Conservation (phyloP, 192 early-diverging fungal species). For the Piromyces sp. region DNA sequence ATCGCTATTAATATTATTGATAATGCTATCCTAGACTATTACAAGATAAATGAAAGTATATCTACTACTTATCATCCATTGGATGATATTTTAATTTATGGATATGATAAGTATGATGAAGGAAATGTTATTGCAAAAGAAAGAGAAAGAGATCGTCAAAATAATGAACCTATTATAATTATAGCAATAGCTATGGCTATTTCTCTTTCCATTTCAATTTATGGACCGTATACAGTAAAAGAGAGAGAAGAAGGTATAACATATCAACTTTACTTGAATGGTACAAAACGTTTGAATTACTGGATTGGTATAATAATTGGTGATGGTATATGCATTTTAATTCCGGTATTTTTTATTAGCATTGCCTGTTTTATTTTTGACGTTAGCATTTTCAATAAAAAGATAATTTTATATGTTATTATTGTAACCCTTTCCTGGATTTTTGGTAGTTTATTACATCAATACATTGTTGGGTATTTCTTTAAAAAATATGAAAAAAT, state of each 20-base stretch:
- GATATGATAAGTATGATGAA: neutral
- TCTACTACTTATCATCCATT: neutral
- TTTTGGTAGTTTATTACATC: neutral
- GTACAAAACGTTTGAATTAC: neutral
- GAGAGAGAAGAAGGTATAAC: neutral
- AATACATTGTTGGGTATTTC: neutral
- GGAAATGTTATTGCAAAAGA: neutral
- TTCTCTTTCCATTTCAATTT: neutral
- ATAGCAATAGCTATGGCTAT: neutral
- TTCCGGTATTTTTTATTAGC: neutral
- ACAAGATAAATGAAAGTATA: neutral
- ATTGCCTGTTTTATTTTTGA: neutral
- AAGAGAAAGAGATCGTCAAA: neutral
- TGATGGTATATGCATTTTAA: neutral
- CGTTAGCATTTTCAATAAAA: neutral
- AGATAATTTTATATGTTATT: neutral
- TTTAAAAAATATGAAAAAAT: neutral
- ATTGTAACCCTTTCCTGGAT: neutral
- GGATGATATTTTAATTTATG: neutral
- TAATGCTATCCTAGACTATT: neutral
- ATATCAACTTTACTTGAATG: neutral
- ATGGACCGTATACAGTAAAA: neutral
- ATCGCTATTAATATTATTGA: neutral
- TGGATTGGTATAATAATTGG: neutral
- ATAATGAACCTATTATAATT: neutral